Evolutionary conservation across 78 protist genomes (phyloP).

Genomic region (Dictyostelium discoideum): dicty_2.7 NC_007088.5:2120001-2120500

Average conservation of each 20-base stretch:
- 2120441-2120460: background rate
- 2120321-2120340: slow-evolving; percentile 2
- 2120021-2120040: background rate
- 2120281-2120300: background rate
- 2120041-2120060: no score
- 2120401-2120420: background rate
- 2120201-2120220: background rate
- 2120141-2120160: background rate
- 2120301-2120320: background rate
- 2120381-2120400: background rate
- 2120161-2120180: background rate
- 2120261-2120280: background rate
- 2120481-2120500: background rate
- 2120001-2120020: background rate
- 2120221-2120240: background rate
- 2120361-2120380: background rate
- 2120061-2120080: background rate
- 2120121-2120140: background rate
- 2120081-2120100: no score
- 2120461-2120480: background rate
- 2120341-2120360: background rate
- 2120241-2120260: background rate
- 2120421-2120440: background rate
- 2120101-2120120: background rate
- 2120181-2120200: background rate